Percentiles rank a stretch among this genome's conserved stretches.
Evolutionary conservation across 208 protist species (phyloP).

Genomic region (Leishmania aethiopica): DNA sequence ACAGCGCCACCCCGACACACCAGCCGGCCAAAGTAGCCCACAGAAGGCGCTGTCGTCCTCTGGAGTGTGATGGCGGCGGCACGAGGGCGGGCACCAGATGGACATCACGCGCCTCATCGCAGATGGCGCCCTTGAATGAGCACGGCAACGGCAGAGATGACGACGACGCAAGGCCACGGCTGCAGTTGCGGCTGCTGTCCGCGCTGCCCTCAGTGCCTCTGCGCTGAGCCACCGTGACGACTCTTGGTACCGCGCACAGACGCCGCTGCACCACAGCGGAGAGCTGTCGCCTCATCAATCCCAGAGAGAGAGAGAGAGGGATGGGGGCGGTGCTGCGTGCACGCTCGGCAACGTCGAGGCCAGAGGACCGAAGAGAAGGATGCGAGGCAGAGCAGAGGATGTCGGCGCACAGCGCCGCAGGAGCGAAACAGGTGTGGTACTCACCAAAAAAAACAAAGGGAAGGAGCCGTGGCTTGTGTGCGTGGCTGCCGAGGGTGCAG

Average conservation of each 20-base stretch:
- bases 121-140: neutral
- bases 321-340: neutral
- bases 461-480: neutral
- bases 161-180: neutral
- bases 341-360: neutral
- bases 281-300: conserved; percentile 2
- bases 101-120: neutral
- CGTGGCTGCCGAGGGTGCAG: neutral
- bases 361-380: neutral
- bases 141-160: neutral
- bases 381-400: neutral
- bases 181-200: neutral
- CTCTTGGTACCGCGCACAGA: neutral
- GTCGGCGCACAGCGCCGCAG: neutral
- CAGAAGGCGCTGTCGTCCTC: neutral
- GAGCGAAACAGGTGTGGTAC: neutral
- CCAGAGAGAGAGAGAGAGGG: neutral
- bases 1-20: conserved; percentile 25
- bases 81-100: neutral
- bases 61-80: neutral
- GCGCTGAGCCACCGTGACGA: neutral
- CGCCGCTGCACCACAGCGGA: neutral
- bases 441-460: no score
- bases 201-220: neutral
- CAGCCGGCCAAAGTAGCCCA: conserved; percentile 29